Evolutionary conservation across 2,329 filamentous ascomycete genomes (phyloP), one percentile per base, ranked within the genome.

Genomic region (Aspergillus cejpii): DNA sequence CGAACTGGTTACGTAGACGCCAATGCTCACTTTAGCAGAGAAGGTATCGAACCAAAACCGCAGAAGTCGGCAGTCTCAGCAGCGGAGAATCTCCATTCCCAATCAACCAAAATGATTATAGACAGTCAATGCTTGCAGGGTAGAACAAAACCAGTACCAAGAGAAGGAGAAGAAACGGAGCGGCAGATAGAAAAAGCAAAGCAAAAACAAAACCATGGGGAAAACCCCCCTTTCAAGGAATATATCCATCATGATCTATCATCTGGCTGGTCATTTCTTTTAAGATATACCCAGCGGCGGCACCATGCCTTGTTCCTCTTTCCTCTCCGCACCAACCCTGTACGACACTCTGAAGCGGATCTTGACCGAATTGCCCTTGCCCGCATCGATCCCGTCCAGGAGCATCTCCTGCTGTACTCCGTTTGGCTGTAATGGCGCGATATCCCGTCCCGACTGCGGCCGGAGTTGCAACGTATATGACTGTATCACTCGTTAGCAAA

Each of bases 281-380:
- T 59, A 92, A 57, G 80, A 79, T 59, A 96, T 78, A 33, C 82
- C 83, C 60, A 96, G 79, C 51, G 87, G 81, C 8, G 85, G 73
- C 55, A 97, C 83, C 70, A 91, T 87, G 4, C 91, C 91, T 72
- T 84, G 87, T 69, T 96, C 88, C 48, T 84, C 83, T 63, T 80
- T 83, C 49, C 65, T 61, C 52, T 75, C 62, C 2, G 69, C 74
- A 2, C 79, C 84, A 10, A 92, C 64, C 58, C 78, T 80, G 68
- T 96, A 97, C 4, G 84, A 80, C 20, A 87, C 81, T 57, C 87
- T 87, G 87, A 90, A 98, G 51, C 92, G 76, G 69, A 98, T 79
- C 71, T 94, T 94, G 49, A 94, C 83, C n/a, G 74, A 77, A 45
- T 80, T 81, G 1, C 92, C 92, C 60, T 84, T 86, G 34, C 80